Percentiles rank a stretch among this genome's conserved stretches.
Evolutionary conservation across 23 red algal species (phyloP).

Genomic region (Gracilaria vermiculophylla): DNA sequence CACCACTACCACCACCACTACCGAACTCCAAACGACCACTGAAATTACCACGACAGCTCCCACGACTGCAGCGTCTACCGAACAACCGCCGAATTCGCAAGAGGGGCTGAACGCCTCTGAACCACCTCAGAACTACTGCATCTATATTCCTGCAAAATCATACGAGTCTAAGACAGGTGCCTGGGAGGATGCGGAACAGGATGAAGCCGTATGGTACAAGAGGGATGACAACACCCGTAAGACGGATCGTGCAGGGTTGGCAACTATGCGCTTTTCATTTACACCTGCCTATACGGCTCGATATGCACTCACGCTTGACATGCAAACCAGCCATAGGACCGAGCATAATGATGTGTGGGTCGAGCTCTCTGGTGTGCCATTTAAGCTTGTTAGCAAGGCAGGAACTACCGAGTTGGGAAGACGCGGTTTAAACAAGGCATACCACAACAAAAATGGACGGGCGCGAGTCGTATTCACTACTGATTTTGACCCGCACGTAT

Average conservation of each 20-base stretch:
- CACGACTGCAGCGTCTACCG: background rate
- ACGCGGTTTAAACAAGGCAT: constrained; percentile 21
- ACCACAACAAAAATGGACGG: constrained; percentile 52
- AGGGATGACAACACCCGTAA: background rate
- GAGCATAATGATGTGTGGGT: constrained; percentile 61
- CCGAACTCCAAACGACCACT: no score
- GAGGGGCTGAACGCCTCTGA: background rate
- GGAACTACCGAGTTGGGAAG: background rate
- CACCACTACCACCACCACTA: background rate
- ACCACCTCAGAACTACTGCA: background rate
- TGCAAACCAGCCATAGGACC: background rate
- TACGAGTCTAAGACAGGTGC: background rate
- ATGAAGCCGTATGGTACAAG: background rate
- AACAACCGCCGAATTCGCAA: no score
- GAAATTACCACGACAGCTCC: background rate
- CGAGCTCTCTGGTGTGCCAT: constrained; percentile 1
- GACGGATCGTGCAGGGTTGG: background rate
- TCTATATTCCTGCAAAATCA: constrained; percentile 27
- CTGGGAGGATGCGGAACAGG: constrained; percentile 1
- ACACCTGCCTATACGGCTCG: background rate
- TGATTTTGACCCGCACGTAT: constrained; percentile 21
- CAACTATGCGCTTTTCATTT: constrained; percentile 14
- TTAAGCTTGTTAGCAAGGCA: constrained; percentile 5
- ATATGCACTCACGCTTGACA: constrained; percentile 28
- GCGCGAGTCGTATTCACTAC: background rate